Conservation (phyloP, 2,329 filamentous ascomycete genomes). For the Phoma herbarum region DNA sequence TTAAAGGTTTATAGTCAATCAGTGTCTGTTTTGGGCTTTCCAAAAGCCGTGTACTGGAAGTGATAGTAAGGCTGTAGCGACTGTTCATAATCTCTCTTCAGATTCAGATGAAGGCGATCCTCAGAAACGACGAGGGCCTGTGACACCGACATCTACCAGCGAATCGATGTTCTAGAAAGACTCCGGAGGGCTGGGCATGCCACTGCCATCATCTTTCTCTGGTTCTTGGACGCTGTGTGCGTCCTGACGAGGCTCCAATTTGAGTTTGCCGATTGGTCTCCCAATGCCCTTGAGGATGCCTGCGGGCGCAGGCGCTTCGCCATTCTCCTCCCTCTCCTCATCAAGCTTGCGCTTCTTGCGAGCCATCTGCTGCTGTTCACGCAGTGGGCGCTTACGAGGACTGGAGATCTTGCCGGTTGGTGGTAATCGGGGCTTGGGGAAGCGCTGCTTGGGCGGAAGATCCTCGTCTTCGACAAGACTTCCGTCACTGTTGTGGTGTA, state of each 20-base stretch:
- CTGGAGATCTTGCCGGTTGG: constrained; percentile 87
- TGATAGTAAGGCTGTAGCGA: constrained; percentile 15
- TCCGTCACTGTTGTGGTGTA: constrained; percentile 83
- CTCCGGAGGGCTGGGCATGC: constrained; percentile 85
- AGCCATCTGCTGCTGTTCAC: constrained; percentile 82
- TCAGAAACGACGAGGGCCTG: background rate
- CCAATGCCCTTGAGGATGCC: constrained; percentile 49
- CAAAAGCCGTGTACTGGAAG: constrained; percentile 7
- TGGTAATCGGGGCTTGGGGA: constrained; percentile 67
- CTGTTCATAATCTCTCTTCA: background rate
- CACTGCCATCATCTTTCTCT: constrained; percentile 73
- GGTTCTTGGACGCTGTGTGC: constrained; percentile 66
- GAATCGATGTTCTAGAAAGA: constrained; percentile 58
- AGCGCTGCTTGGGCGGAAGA: constrained; percentile 87
- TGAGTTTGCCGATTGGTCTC: constrained; percentile 66
- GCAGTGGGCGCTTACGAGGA: constrained; percentile 81
- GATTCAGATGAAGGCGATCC: background rate
- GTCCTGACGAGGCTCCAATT: constrained; percentile 65
- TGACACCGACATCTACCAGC: background rate
- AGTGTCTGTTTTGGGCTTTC: constrained; percentile 3
- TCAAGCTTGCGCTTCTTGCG: constrained; percentile 84
- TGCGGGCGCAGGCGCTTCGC: constrained; percentile 33
- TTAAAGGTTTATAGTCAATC: constrained; percentile 16
- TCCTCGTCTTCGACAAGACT: constrained; percentile 94
- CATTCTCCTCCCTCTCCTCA: constrained; percentile 53